Base-by-base conservation (phyloP, 1,284 basidiomycete species). In the Moesziomyces aphidis region DNA sequence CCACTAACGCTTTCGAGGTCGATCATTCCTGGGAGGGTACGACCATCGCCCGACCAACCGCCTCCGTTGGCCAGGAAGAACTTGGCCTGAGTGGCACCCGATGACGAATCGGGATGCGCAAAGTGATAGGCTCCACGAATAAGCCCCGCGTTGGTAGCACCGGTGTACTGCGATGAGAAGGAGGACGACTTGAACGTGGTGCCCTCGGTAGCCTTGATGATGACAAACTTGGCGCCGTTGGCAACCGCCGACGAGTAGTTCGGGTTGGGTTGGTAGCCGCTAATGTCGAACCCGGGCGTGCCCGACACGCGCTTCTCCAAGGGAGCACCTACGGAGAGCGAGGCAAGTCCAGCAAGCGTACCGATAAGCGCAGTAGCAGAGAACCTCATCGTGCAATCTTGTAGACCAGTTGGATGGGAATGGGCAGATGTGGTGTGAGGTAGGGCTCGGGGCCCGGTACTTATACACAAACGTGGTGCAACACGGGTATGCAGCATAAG, bases 121-220 rank as follows among this genome's bases (percentile, higher is more conserved):
- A 90, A 90, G 82, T 90, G 89, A 78, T 90, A 90, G 6, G 83
- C 87, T 4, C 90, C 89, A 24, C 89, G 87, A 60, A 90, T 89
- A 31, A 90, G 76, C 24, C 87, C 88, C 10, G 86, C 87, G 53
- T 88, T 88, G 11, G 88, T 89, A 5, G 89, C 89, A 6, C 88
- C 89, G 17, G 66, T 86, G 78, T 90, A 90, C 71, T 90, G 87
- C 47, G 78, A 81, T 34, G 86, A 87, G 84, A 90, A 89, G 22
- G 83, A 58, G 4, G 62, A 49, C 42, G 60, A 50, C 45, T 67
- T 83, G 73, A 64, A 90, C 87, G 83, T 55, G 44, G 88, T 90
- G 17, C 89, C 89, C 79, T 91, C 90, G 6, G 90, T 91, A 15
- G 90, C 90, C 81, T 91, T 91, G 87, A 91, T 90, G 78, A 87